Base-by-base conservation (phyloP, 805 yeast species). In the Starmera dryadoides region DNA sequence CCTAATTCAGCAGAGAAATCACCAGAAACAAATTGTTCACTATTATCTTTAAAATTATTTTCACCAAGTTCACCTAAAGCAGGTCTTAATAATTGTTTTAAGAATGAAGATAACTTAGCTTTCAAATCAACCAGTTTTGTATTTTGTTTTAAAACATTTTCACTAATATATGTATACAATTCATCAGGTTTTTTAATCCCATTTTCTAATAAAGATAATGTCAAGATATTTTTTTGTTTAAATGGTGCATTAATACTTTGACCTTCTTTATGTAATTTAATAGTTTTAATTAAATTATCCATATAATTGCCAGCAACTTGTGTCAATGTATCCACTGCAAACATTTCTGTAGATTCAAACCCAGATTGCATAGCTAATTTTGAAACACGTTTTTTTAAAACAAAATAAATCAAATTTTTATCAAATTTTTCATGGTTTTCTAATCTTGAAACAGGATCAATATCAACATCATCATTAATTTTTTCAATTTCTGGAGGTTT, bases 11-110 rank as follows among this genome's bases (percentile, higher is more conserved):
- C 82, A 1, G 96, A 83, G 58, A 93, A 93, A 53, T 89, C 97
- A 42, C 99, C 99, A 23, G 93, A 84, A 47, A 91, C 63, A 56
- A 89, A 93, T 59, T 91, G 96, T 46, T 93, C 97, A 52, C 95
- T 83, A 52, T 87, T 86, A 55, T 94, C 98, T 30, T 68, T 78
- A 59, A 93, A 93, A 47, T 79, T 83, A 39, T 75, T 72, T 53
- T 89, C 98, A 37, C 74, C 79, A 47, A 81, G 63, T 43, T 82
- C 87, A n/a, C n/a, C n/a, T 21, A 74, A 46, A 1, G 79, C 76
- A 1, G 99, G 99, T 41, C 96, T 72, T 40, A 93, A 68, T 42
- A 89, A 63, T 22, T 85, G 95, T 43, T 81, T 85, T 50, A 93
- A 66, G 56, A 88, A 85, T 30, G 63, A 63, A 11, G 86, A 78